Evolutionary conservation across 345 rosid genomes (phyloP).

Genomic region (Dimocarpus longan): DNA sequence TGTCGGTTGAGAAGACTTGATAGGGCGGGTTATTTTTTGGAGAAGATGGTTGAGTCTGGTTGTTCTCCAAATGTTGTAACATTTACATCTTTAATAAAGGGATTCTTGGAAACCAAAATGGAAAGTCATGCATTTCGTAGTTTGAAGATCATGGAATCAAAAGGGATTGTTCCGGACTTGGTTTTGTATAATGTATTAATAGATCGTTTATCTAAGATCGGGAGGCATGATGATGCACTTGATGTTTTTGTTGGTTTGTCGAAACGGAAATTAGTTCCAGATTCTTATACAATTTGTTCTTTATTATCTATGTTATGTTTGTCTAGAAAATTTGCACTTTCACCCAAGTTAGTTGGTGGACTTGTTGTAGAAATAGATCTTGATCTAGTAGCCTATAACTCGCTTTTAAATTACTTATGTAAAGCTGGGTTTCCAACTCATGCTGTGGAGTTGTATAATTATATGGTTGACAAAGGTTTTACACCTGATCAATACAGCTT

Average conservation of each 20-base stretch:
- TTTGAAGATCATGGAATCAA: slow-evolving; percentile 39
- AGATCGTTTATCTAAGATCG: slow-evolving; percentile 53
- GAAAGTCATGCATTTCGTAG: slow-evolving; percentile 42
- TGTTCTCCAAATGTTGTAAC: slow-evolving; percentile 63
- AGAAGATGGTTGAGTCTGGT: slow-evolving; percentile 57
- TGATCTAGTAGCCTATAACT: slow-evolving; percentile 57
- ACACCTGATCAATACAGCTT: slow-evolving; percentile 58
- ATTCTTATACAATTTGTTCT: slow-evolving; percentile 64
- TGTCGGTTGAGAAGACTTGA: slow-evolving; percentile 41
- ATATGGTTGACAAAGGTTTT: slow-evolving; percentile 52
- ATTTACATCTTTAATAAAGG: slow-evolving; percentile 64
- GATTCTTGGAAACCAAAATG: slow-evolving; percentile 54
- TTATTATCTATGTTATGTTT: slow-evolving; percentile 47
- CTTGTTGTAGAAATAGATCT: slow-evolving; percentile 38
- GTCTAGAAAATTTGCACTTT: slow-evolving; percentile 42
- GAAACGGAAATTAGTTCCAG: slow-evolving; percentile 50
- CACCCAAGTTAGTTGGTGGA: slow-evolving; percentile 36
- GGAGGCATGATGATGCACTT: slow-evolving; percentile 59
- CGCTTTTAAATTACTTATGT: slow-evolving; percentile 54
- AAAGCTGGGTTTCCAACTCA: slow-evolving; percentile 45
- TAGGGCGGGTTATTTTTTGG: slow-evolving; percentile 49
- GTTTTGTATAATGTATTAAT: slow-evolving; percentile 67
- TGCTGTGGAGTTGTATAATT: slow-evolving; percentile 47
- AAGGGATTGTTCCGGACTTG: slow-evolving; percentile 58
- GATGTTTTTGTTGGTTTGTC: slow-evolving; percentile 43